Evolutionary conservation across 2,329 filamentous ascomycete species (phyloP).

Genomic region (Verticillium longisporum): DNA sequence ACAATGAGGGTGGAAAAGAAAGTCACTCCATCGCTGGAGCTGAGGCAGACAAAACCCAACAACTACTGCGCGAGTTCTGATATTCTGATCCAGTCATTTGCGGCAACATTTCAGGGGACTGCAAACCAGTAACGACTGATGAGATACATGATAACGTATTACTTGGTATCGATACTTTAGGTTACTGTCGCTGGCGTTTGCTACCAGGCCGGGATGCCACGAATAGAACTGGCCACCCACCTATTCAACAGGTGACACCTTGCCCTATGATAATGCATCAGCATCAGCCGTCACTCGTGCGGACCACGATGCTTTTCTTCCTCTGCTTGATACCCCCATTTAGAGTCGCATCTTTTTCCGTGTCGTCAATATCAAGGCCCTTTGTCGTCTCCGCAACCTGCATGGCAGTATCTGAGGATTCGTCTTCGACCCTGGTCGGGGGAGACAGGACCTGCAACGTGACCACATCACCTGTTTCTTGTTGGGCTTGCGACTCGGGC

Average conservation of each 20-base stretch:
- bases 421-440: not conserved
- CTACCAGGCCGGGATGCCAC: too few species aligned
- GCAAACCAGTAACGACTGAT: not conserved
- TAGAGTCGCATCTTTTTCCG: constrained; percentile 35
- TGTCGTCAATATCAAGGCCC: constrained; percentile 37
- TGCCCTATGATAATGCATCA: not conserved
- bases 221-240: too few species aligned
- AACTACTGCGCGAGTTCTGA: constrained; percentile 29
- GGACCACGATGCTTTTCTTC: constrained; percentile 24
- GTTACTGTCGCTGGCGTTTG: too few species aligned
- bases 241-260: too few species aligned
- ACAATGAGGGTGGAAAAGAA: constrained; percentile 15
- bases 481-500: not conserved
- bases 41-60: constrained; percentile 35
- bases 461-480: constrained; percentile 21
- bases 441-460: constrained; percentile 23
- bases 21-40: constrained; percentile 27
- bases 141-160: not conserved
- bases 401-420: constrained; percentile 16
- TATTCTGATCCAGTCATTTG: constrained; percentile 14
- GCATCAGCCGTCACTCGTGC: not conserved
- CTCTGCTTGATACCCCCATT: constrained; percentile 23
- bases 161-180: not conserved
- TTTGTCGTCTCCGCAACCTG: constrained; percentile 19
- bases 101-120: not conserved